Conservation (phyloP, 2,329 filamentous ascomycete genomes). For the Talaromyces sp. region DNA sequence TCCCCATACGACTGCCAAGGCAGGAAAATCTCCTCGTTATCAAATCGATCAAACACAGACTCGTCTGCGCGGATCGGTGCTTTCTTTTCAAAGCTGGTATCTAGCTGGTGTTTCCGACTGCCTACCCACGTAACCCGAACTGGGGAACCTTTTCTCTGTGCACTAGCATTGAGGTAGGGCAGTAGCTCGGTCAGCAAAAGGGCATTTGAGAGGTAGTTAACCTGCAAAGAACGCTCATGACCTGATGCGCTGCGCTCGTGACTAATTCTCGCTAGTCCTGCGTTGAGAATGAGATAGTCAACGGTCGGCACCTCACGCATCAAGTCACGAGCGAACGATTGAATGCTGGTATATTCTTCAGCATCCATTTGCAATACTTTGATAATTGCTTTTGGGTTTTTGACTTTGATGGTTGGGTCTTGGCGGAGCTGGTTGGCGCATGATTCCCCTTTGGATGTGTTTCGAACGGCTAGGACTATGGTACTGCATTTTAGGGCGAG, state of each 20-base stretch:
- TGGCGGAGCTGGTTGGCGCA: slow-evolving; percentile 5
- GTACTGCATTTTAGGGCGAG: slow-evolving; percentile 21
- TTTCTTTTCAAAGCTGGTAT: slow-evolving; percentile 13
- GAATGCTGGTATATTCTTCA: slow-evolving; percentile 20
- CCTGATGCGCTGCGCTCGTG: slow-evolving; percentile 25
- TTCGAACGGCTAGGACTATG: slow-evolving; percentile 29
- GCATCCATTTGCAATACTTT: slow-evolving; percentile 25
- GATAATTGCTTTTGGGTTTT: slow-evolving; percentile 22
- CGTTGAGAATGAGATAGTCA: no score
- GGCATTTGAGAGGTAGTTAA: slow-evolving; percentile 33
- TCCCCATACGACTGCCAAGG: slow-evolving; percentile 17
- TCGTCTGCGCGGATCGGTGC: slow-evolving; percentile 6
- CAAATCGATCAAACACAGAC: slow-evolving; percentile 15
- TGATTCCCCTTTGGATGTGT: slow-evolving; percentile 22
- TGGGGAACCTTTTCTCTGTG: slow-evolving; percentile 13
- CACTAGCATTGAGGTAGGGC: slow-evolving; percentile 29
- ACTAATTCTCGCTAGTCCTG: no score
- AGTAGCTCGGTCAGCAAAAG: slow-evolving; percentile 30
- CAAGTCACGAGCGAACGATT: slow-evolving; percentile 20
- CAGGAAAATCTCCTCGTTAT: slow-evolving; percentile 8
- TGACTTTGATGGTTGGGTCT: slow-evolving; percentile 14
- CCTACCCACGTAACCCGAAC: slow-evolving; percentile 26
- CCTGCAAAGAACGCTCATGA: slow-evolving; percentile 45
- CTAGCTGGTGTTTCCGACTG: slow-evolving; percentile 13
- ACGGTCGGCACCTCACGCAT: no score